Percentiles rank a stretch among this genome's conserved stretches.
Evolutionary conservation across 1,139 yeast genomes (phyloP).

Genomic region (Sugiyamaella sp.): DNA sequence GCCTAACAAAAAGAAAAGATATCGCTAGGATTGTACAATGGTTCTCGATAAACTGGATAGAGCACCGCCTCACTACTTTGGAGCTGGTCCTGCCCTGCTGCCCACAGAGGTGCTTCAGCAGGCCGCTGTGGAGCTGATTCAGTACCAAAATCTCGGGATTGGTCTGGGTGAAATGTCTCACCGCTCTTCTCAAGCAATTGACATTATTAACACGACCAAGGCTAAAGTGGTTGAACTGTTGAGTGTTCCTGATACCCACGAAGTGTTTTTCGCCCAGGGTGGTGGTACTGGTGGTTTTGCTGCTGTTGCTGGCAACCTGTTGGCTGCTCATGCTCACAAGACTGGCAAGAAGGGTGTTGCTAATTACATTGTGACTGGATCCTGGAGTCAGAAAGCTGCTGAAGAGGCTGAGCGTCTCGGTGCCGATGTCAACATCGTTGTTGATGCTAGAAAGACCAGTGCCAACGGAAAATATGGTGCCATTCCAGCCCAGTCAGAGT

Average conservation of each 20-base stretch:
- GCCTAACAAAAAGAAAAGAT: neutral
- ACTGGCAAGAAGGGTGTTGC: constrained; percentile 69
- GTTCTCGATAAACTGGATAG: constrained; percentile 15
- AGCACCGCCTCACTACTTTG: constrained; percentile 70
- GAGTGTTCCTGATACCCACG: constrained; percentile 86
- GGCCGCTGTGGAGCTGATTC: constrained; percentile 81
- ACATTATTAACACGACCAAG: constrained; percentile 78
- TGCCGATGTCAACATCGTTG: constrained; percentile 68
- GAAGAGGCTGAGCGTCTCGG: constrained; percentile 90
- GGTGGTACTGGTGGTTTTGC: constrained; percentile 98
- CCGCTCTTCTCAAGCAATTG: constrained; percentile 80
- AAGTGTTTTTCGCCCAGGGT: constrained; percentile 92
- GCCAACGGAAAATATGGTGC: constrained; percentile 59
- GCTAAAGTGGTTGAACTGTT: constrained; percentile 62
- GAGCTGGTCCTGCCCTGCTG: constrained; percentile 95
- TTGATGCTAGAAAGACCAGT: constrained; percentile 57
- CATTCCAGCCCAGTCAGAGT: constrained; percentile 68
- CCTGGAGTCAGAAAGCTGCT: constrained; percentile 86
- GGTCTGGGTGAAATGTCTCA: constrained; percentile 97
- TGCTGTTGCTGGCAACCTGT: constrained; percentile 77
- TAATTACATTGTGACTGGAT: constrained; percentile 87
- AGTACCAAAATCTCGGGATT: constrained; percentile 67
- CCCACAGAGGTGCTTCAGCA: constrained; percentile 83
- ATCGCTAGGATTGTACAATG: neutral
- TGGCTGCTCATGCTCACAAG: constrained; percentile 71